Evolutionary conservation across 208 protist genomes (phyloP).

Genomic region (Trypanosoma cruzi): DNA sequence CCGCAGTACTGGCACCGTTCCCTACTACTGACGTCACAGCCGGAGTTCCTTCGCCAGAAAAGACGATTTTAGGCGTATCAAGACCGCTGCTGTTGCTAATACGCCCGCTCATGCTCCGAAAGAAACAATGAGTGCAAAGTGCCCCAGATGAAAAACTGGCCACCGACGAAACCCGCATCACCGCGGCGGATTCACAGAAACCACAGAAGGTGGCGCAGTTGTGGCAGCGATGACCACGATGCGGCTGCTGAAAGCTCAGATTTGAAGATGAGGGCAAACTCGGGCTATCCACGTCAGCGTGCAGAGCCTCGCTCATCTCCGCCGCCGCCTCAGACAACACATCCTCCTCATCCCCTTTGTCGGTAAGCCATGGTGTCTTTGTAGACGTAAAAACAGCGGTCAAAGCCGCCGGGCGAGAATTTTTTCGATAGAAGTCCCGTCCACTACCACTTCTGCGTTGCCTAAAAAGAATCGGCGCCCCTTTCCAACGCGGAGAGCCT

Average conservation of each 20-base stretch:
- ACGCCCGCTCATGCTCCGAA: not conserved
- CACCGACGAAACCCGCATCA: not conserved
- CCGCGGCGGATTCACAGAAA: not conserved
- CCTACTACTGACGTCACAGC: not conserved
- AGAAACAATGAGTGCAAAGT: not conserved
- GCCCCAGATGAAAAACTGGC: not conserved
- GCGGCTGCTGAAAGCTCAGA: not conserved
- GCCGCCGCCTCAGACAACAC: not conserved
- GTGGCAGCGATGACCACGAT: not conserved
- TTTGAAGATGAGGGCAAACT: not conserved
- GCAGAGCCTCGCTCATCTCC: not conserved
- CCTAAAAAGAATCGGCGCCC: conserved; percentile 7
- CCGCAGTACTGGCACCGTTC: not conserved
- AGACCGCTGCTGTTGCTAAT: not conserved
- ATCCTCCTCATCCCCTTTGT: not conserved
- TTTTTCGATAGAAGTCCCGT: not conserved
- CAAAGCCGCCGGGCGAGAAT: not conserved
- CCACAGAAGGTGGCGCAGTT: not conserved
- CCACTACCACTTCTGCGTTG: not conserved
- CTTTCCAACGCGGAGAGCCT: conserved; percentile 31
- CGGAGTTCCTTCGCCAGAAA: conserved; percentile 2
- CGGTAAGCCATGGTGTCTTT: conserved; percentile 17
- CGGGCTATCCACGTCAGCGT: conserved; percentile 2
- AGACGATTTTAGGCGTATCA: conserved; percentile 13
- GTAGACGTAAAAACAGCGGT: conserved; percentile 3